Base-by-base conservation (phyloP, 805 yeast genomes). In the Saturnispora silvae region DNA sequence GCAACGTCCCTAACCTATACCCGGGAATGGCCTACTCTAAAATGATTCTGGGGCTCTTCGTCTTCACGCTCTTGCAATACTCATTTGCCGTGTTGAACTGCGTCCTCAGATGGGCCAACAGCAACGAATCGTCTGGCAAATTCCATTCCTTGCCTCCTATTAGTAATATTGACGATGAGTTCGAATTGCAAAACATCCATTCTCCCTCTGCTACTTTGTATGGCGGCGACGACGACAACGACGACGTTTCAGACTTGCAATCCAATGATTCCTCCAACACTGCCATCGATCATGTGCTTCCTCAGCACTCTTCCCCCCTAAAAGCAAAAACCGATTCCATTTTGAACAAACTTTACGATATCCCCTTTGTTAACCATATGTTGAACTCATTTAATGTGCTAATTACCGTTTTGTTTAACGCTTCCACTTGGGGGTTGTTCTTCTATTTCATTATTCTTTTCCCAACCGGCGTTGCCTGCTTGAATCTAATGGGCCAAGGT, bases 21-120 rank as follows among this genome's bases (percentile, higher is more conserved):
- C 95, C 95, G 1, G 65, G 69, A 28, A 83, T 83, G 52, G 78
- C 81, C 1, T 86, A 86, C 57, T 60, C 72, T 11, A 70, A 67
- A 49, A 75, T 82, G 74, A 68, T 81, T 18, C 61, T 70, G 51
- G 69, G 81, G 9, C 57, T 85, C 41, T 57, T 79, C 9, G 52
- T 77, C 34, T 55, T 75, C 9, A 56, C 76, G 2, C 40, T 68
- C 2, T 57, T 63, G 2, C 95, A 83, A 45, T 72, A 69, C 51
- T 42, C 63, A 10, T 52, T 73, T 14, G 77, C 85, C 0, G 46
- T 77, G 5, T 49, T 80, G 24, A 58, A 64, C 33, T 56, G 63
- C 9, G 67, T 74, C 3, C 58, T 69, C 15, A 60, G 57, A 41
- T 65, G 70, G 69, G 58, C 68, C 4, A 14, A 36, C 11, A 13